Evolutionary conservation across 2,329 filamentous ascomycete genomes (phyloP).

Genomic region (Septoria petroselini): DNA sequence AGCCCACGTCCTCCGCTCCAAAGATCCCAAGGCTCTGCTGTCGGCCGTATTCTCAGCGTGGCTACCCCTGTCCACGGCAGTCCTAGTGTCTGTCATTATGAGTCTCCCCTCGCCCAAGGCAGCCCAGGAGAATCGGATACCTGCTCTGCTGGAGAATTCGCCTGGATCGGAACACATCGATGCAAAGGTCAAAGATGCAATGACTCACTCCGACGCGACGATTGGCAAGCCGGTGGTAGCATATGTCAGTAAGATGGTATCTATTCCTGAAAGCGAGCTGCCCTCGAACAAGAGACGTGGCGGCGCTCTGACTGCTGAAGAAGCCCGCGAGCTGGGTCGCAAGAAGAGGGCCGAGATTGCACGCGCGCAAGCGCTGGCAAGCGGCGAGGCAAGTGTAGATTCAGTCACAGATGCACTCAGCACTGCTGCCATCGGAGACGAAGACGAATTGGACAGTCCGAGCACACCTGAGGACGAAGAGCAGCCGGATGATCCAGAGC

Average conservation of each 20-base stretch:
- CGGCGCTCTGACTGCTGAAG: conserved; percentile 74
- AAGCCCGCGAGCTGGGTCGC: conserved; percentile 81
- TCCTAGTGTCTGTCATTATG: conserved; percentile 91
- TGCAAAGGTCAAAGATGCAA: conserved; percentile 68
- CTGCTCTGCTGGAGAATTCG: conserved; percentile 72
- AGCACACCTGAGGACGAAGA: conserved; percentile 41
- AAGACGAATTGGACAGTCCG: conserved; percentile 49
- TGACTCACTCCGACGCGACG: conserved; percentile 72
- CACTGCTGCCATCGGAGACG: conserved; percentile 58
- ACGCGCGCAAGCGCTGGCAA: conserved; percentile 64
- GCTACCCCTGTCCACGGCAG: conserved; percentile 86
- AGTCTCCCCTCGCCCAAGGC: conserved; percentile 78
- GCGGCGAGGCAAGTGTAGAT: conserved; percentile 49
- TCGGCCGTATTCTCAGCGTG: conserved; percentile 84
- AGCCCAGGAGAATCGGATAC: conserved; percentile 77
- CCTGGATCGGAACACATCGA: conserved; percentile 73
- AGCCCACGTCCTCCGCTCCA: conserved; percentile 76
- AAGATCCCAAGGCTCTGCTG: conserved; percentile 78
- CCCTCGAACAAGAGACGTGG: conserved; percentile 78
- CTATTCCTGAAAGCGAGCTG: conserved; percentile 86
- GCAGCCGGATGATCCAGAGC: conserved; percentile 70
- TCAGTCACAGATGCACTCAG: conserved; percentile 61
- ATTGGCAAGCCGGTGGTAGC: conserved; percentile 77
- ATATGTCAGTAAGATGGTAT: conserved; percentile 98
- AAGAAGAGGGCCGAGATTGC: conserved; percentile 88